A percentile compares a stretch with the other conserved stretches of the same genome.
Conservation (phyloP, 768 basidiomycete genomes). For the Rhodotorula taiwanensis region DNA sequence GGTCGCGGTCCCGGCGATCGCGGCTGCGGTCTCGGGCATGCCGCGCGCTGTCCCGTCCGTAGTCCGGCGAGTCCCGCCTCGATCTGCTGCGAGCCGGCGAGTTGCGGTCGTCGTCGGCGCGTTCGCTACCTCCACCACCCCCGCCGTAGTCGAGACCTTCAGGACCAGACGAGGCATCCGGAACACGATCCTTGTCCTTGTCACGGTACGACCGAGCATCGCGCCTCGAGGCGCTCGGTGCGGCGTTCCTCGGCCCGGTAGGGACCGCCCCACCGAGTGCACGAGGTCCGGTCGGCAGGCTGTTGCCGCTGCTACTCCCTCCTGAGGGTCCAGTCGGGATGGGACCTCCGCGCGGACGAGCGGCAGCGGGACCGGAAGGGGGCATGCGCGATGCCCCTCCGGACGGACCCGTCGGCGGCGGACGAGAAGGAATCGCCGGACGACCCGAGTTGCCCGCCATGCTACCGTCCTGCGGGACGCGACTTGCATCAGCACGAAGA, state of each 20-base stretch:
- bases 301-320: not conserved
- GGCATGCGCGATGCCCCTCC: not conserved
- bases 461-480: not conserved
- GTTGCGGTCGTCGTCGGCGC: slow-evolving; percentile 4
- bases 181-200: slow-evolving; percentile 32
- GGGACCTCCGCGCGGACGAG: slow-evolving; percentile 9
- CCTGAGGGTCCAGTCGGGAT: not conserved
- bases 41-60: slow-evolving; percentile 4
- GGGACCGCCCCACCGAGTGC: slow-evolving; percentile 18
- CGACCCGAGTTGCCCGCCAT: not conserved
- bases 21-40: not conserved
- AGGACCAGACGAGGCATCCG: not conserved
- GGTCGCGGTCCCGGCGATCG: slow-evolving; percentile 2
- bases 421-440: not conserved
- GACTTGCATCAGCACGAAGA: not conserved
- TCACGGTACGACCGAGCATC: slow-evolving; percentile 19
- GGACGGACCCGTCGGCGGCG: not conserved
- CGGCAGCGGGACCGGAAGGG: not conserved
- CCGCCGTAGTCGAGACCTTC: slow-evolving; percentile 33
- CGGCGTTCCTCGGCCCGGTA: slow-evolving; percentile 13
- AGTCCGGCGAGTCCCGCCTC: slow-evolving; percentile 8
- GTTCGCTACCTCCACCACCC: slow-evolving; percentile 17
- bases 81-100: slow-evolving; percentile 9
- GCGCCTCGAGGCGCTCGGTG: slow-evolving; percentile 3
- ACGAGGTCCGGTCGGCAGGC: slow-evolving; percentile 17